Percentiles rank a stretch among this genome's conserved stretches.
These are phyloP conservation scores for Colletotrichum tropicale DNA, from an alignment of 2,329 filamentous ascomycete genomes.

Conservation along the genomic window DNA sequence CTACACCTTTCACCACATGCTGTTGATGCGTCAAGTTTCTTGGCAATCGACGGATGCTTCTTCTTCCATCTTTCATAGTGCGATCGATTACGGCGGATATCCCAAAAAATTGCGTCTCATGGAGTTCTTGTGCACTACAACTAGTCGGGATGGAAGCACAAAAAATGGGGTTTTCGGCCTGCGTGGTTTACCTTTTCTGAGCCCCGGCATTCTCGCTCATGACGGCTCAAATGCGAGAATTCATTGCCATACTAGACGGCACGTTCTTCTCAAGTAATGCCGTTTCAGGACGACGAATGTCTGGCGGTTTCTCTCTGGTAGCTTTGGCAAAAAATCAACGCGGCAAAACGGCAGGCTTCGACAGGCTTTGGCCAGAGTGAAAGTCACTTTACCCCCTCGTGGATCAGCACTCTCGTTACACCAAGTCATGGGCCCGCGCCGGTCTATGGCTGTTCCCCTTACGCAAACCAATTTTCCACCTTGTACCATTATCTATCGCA, in stretches of 20 bases:
- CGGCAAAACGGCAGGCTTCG: constrained; percentile 21
- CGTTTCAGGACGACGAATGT: constrained; percentile 8
- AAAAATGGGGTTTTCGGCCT: constrained; percentile 20
- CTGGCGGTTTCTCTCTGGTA: constrained; percentile 21
- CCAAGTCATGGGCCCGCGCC: constrained; percentile 9
- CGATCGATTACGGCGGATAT: constrained; percentile 21
- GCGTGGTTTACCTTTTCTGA: neutral
- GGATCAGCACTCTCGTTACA: constrained; percentile 23
- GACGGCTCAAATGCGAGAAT: neutral
- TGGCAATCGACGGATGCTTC: constrained; percentile 1
- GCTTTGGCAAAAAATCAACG: constrained; percentile 24
- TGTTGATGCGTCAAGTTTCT: neutral
- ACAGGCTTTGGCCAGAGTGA: constrained; percentile 22
- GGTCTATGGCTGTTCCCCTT: constrained; percentile 8
- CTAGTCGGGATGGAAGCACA: constrained; percentile 19
- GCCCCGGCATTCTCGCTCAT: neutral
- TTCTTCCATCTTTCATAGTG: constrained; percentile 7
- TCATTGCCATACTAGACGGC: neutral
- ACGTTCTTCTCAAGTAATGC: neutral
- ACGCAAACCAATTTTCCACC: constrained; percentile 20
- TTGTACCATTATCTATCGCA: constrained; percentile 25
- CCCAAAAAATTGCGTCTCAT: constrained; percentile 21
- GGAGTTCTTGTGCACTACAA: constrained; percentile 22
- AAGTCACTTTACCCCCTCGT: constrained; percentile 14
- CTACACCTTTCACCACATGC: neutral